These are phyloP conservation scores for Dendrobium huoshanense DNA, from an alignment of 106 monocot species.

Conservation along the genomic window DNA sequence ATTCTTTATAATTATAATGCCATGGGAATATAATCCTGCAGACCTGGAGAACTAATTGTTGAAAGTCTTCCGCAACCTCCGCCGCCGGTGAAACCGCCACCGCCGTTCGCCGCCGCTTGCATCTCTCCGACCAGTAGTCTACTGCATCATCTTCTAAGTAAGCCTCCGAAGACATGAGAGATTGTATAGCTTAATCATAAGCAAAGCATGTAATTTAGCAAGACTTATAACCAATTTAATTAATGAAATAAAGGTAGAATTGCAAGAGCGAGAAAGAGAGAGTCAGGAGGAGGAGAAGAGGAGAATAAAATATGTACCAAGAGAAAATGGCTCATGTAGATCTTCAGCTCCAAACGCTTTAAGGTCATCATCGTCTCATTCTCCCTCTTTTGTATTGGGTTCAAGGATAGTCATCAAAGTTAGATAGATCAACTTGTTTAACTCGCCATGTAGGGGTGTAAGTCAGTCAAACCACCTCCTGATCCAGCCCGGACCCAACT, in stretches of 20 bases:
- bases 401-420: too few species aligned
- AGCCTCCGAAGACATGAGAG: conserved; percentile 13
- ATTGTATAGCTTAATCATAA: background rate
- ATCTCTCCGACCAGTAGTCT: conserved; percentile 17
- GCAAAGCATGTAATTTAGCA: background rate
- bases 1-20: background rate
- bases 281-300: background rate
- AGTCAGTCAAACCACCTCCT: too few species aligned
- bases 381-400: too few species aligned
- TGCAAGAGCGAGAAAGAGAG: background rate
- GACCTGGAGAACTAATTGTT: conserved; percentile 17
- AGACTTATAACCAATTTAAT: background rate
- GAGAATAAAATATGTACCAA: background rate
- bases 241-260: background rate
- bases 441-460: too few species aligned
- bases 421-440: too few species aligned
- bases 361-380: conserved; percentile 7
- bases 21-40: background rate
- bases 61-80: conserved; percentile 19
- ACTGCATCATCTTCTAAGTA: conserved; percentile 33
- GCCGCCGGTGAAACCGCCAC: background rate
- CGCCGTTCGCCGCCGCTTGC: conserved; percentile 23
- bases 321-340: background rate
- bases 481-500: too few species aligned
- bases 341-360: conserved; percentile 8